Evolutionary conservation across 2,329 filamentous ascomycete species (phyloP), one percentile per base, ranked within the genome.

Genomic region (Furcasterigmium furcatum): DNA sequence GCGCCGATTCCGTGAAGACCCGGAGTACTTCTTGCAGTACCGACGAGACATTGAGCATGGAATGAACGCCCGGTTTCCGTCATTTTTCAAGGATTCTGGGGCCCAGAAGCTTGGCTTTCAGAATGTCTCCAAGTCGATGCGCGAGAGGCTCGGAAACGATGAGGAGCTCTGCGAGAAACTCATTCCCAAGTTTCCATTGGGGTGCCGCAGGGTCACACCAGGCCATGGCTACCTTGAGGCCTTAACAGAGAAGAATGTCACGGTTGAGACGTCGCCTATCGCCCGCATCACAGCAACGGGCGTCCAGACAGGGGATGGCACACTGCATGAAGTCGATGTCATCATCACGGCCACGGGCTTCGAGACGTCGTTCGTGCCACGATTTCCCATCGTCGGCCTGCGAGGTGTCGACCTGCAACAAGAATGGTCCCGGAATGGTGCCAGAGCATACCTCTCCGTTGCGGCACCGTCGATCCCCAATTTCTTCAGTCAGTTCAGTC

Each of bases 351-450:
- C 55, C 16, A 54, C 51, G 10, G 52, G 53, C 4, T 57, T 51
- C 38, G 50, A 56, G 25, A 41, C 48, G 4, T 46, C 41, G 24
- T 43, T 44, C 27, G 25, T 43, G 14, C 56, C 56, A 42, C 56
- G 44, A 44, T 58, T 75, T 27, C 67, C 70, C 9, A 70, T 82
- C 3, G 62, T 67, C 2, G 80, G 79, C 1, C 65, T 66, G 34
- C 59, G 64, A 3, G 72, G 71, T 3, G 66, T 71, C 27, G 65
- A 71, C 32, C 60, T 83, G 5, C 66, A 76, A 16, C 64, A 79
- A 27, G 61, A 72, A 2, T 83, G 80, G 78, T 65, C 73, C 3
- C 55, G 58, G n/a, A 55, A 58, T 19, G 34, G 20, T 5, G 58
- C 60, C 4, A 56, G 60, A 30, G 55, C 58, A 0, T 62, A 62